Conservation (phyloP, 768 basidiomycete species). For the Rhodotorula babjevae region DNA sequence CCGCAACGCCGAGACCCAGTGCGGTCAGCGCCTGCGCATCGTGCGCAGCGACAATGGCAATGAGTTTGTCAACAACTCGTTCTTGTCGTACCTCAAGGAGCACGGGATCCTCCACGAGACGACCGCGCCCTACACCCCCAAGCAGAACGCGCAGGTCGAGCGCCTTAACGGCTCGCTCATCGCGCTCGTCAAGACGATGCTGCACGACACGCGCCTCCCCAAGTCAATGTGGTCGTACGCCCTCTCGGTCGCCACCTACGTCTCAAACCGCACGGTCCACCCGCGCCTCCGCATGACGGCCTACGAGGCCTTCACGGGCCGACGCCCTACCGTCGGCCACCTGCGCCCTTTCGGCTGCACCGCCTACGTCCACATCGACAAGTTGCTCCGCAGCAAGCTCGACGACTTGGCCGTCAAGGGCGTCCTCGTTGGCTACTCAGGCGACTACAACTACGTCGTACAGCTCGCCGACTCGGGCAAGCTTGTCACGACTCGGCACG, state of each 20-base stretch:
- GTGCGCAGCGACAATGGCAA: not conserved
- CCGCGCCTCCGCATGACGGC: not conserved
- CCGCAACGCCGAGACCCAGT: not conserved
- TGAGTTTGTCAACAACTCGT: not conserved
- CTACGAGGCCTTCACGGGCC: not conserved
- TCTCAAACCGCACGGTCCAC: not conserved
- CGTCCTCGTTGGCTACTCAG: not conserved
- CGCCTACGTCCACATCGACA: not conserved
- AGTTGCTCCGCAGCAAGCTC: not conserved
- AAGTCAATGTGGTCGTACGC: not conserved
- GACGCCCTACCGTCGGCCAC: not conserved
- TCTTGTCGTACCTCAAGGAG: too few species aligned
- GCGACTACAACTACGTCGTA: not conserved
- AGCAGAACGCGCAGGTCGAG: constrained; percentile 1
- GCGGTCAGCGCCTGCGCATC: not conserved
- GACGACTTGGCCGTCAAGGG: not conserved
- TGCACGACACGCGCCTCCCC: not conserved
- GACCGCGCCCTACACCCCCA: not conserved
- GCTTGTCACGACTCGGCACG: not conserved
- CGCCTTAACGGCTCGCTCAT: not conserved
- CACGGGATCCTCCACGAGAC: not conserved
- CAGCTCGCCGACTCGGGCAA: not conserved
- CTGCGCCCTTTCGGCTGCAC: not conserved
- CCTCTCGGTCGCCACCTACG: not conserved
- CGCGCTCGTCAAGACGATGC: not conserved